Evolutionary conservation across 495 filamentous ascomycete species (phyloP).

Genomic region (Bacidia rubella): DNA sequence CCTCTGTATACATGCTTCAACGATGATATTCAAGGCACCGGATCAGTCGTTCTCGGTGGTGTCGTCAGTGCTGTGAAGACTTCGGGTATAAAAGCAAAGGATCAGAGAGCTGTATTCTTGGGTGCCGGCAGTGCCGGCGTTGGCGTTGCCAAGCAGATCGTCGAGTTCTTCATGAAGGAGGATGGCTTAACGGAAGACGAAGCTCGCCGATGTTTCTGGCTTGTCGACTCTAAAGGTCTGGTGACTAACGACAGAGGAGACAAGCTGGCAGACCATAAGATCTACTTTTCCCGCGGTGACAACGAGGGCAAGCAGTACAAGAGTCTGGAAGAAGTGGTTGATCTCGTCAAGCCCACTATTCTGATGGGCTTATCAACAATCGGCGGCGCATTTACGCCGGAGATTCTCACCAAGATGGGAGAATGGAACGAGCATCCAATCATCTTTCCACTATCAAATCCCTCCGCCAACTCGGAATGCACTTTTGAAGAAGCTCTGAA

Average conservation of each 20-base stretch:
- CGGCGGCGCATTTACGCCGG: constrained; percentile 83
- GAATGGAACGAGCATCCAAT: constrained; percentile 70
- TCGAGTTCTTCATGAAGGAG: constrained; percentile 86
- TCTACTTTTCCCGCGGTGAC: constrained; percentile 88
- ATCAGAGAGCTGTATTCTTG: constrained; percentile 91
- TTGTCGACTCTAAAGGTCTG: constrained; percentile 93
- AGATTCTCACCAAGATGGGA: constrained; percentile 73
- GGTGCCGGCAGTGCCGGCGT: constrained; percentile 92
- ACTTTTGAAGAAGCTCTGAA: constrained; percentile 84
- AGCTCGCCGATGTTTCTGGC: constrained; percentile 84
- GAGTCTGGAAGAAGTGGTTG: constrained; percentile 81
- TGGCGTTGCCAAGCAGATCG: constrained; percentile 92
- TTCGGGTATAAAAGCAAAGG: constrained; percentile 72
- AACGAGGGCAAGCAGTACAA: constrained; percentile 86
- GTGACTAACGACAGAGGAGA: constrained; percentile 90
- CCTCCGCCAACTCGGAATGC: constrained; percentile 89
- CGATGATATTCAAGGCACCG: constrained; percentile 96
- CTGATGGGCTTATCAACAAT: constrained; percentile 91
- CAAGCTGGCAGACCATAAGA: constrained; percentile 89
- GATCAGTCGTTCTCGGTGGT: constrained; percentile 85
- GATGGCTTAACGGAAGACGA: constrained; percentile 77
- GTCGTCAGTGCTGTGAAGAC: constrained; percentile 89
- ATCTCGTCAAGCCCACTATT: constrained; percentile 86
- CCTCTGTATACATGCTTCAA: constrained; percentile 91
- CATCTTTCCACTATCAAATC: constrained; percentile 91